phyloP scores from a whole-genome alignment of 306 rosid species.

The Spatholobus suberectus region DNA sequence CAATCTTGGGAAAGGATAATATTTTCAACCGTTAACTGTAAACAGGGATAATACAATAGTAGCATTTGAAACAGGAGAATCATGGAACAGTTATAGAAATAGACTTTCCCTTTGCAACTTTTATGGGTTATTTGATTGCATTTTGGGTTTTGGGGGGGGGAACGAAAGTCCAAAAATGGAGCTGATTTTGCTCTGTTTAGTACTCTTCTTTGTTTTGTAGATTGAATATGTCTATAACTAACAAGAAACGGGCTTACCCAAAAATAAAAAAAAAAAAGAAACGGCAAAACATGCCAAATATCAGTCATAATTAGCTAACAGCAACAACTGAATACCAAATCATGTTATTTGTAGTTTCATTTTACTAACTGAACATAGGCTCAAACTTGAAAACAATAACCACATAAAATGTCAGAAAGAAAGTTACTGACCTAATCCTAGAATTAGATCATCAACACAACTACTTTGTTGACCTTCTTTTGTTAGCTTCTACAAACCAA shows the following conservation, averaged over 20 bases:
- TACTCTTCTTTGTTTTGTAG: constrained; percentile 11
- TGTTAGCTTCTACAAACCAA: neutral
- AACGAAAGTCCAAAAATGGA: neutral
- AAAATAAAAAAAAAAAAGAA: too few species aligned
- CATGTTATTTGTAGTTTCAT: constrained; percentile 13
- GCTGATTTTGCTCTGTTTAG: neutral
- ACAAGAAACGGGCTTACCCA: neutral
- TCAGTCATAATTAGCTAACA: neutral
- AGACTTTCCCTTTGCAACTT: neutral
- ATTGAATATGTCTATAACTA: neutral
- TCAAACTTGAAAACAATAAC: constrained; percentile 15
- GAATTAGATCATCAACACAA: neutral
- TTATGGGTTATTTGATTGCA: neutral
- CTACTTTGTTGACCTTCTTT: neutral
- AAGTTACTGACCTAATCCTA: neutral
- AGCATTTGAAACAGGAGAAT: neutral
- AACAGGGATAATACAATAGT: neutral
- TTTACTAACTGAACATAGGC: neutral
- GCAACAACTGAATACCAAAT: neutral
- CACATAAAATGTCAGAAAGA: neutral
- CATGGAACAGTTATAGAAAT: neutral
- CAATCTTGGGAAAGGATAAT: neutral
- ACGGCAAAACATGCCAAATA: neutral
- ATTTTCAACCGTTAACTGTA: neutral
- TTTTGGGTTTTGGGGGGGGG: neutral